Conservation (phyloP, 805 yeast genomes). For the Yamadazyma endophytica region DNA sequence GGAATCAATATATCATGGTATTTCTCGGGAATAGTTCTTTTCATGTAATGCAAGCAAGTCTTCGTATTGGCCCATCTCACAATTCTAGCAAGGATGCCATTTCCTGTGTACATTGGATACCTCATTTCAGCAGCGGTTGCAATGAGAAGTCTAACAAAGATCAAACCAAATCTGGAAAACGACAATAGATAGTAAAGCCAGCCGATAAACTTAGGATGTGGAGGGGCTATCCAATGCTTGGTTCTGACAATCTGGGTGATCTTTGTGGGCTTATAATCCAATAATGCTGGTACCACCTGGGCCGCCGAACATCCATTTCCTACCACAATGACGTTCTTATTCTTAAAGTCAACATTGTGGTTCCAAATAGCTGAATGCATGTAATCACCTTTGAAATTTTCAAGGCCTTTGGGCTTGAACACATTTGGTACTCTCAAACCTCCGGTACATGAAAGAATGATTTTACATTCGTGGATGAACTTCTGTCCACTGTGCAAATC, state of each 20-base stretch:
- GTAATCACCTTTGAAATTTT: conserved; percentile 30
- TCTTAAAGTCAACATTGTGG: conserved; percentile 27
- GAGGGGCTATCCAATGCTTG: conserved; percentile 37
- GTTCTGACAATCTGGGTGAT: conserved; percentile 32
- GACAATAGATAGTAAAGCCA: conserved; percentile 20
- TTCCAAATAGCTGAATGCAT: conserved; percentile 41
- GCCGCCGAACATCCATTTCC: conserved; percentile 43
- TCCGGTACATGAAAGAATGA: conserved; percentile 27
- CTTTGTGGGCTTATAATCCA: conserved; percentile 19
- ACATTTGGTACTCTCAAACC: conserved; percentile 35
- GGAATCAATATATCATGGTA: conserved; percentile 32
- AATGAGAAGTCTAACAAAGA: conserved; percentile 24
- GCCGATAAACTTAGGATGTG: conserved; percentile 22
- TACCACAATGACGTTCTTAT: conserved; percentile 33
- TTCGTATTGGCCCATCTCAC: conserved; percentile 21
- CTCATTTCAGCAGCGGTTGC: conserved; percentile 27
- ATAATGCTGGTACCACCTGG: conserved; percentile 35
- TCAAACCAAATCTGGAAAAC: conserved; percentile 22
- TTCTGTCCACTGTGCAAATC: conserved; percentile 26
- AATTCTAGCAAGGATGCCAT: conserved; percentile 20
- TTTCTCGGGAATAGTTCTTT: conserved; percentile 23
- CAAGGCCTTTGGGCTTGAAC: conserved; percentile 26
- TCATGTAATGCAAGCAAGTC: conserved; percentile 22
- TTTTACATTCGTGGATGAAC: conserved; percentile 24
- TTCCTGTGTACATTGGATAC: conserved; percentile 33